Evolutionary conservation across 345 rosid species (phyloP).

Genomic region (Conringia planisiliqua): DNA sequence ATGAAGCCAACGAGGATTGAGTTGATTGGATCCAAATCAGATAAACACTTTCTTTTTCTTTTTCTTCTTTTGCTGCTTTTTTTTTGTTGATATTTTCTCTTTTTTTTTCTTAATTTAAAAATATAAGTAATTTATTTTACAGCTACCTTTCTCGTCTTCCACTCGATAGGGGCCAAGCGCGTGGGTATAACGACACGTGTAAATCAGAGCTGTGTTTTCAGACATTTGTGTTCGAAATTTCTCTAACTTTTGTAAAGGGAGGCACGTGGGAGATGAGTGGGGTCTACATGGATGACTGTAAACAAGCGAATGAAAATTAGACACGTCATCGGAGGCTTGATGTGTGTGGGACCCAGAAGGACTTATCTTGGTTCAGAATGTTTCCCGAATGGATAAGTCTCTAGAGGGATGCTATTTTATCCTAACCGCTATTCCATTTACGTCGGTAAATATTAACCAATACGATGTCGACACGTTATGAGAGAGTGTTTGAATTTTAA

Average conservation of each 20-base stretch:
- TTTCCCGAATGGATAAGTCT: slow-evolving; percentile 24
- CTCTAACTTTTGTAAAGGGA: not conserved
- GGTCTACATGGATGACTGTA: not conserved
- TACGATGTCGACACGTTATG: not conserved
- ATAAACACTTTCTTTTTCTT: slow-evolving; percentile 11
- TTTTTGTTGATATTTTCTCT: not conserved
- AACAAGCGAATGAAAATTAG: not conserved
- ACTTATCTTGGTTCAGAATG: slow-evolving; percentile 29
- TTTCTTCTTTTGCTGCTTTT: not conserved
- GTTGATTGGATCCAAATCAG: slow-evolving; percentile 32
- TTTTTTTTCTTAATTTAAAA: not conserved
- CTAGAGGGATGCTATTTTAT: not conserved
- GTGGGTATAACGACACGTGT: slow-evolving; percentile 11
- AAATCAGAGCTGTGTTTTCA: not conserved
- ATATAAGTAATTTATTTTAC: not conserved
- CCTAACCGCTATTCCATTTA: not conserved
- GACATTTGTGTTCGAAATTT: not conserved
- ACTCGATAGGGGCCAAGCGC: not conserved
- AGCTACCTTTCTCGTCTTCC: not conserved
- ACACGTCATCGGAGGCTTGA: slow-evolving; percentile 16
- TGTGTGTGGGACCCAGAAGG: slow-evolving; percentile 4
- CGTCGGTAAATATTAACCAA: not conserved
- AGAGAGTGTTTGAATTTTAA: not conserved
- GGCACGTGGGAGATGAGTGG: not conserved
- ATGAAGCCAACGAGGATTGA: slow-evolving; percentile 22